Conservation (phyloP, 164 flowering plant genomes). For the Vitis cinerea region DNA sequence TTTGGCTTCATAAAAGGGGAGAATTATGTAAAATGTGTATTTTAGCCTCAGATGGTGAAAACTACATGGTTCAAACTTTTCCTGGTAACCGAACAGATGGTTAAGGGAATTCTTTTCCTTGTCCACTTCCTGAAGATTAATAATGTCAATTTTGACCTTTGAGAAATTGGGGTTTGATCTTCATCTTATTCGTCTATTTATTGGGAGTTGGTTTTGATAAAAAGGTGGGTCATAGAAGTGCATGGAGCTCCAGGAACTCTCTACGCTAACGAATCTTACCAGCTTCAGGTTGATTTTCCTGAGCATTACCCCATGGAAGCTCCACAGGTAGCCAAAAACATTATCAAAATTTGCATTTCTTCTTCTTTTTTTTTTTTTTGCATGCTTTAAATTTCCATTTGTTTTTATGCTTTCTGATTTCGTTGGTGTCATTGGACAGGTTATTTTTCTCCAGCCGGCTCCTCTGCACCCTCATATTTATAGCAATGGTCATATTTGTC, state of each 20-base stretch:
- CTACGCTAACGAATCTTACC: constrained; percentile 64
- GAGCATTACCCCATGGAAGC: constrained; percentile 98
- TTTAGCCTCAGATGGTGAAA: too few relatives aligned
- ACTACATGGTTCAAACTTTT: background rate
- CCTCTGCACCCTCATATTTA: constrained; percentile 94
- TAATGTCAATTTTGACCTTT: background rate
- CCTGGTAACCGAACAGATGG: background rate
- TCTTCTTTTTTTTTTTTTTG: background rate
- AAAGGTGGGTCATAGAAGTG: constrained; percentile 82
- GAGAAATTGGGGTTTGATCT: background rate
- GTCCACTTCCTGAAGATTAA: background rate
- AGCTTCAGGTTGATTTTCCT: constrained; percentile 90
- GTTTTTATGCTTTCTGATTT: background rate
- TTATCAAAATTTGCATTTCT: background rate
- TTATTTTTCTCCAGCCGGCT: constrained; percentile 83
- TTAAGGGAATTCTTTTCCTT: background rate
- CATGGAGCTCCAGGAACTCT: constrained; percentile 81
- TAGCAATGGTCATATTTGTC: constrained; percentile 94
- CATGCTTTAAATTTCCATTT: background rate
- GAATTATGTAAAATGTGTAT: too few relatives aligned
- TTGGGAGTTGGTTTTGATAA: constrained; percentile 1
- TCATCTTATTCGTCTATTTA: background rate
- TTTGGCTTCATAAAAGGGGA: too few relatives aligned
- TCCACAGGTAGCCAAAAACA: constrained; percentile 57
- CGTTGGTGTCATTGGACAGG: constrained; percentile 31